A percentile compares a stretch with the other conserved stretches of the same genome.
Evolutionary conservation across 805 yeast genomes (phyloP).

Genomic region (Lipomyces starkeyi): DNA sequence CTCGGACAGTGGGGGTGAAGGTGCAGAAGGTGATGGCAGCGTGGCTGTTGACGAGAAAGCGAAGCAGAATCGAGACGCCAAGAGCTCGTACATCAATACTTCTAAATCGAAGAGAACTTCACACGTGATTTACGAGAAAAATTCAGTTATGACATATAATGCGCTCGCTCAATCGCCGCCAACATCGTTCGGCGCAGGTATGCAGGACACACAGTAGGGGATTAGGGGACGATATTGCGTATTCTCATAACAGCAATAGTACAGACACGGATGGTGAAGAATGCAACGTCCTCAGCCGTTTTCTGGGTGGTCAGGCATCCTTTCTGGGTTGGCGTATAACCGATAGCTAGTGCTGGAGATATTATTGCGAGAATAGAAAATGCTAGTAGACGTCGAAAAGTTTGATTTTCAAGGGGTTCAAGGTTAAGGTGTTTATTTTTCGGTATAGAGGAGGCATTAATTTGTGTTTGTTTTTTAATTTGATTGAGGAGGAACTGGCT

Average conservation of each 20-base stretch:
- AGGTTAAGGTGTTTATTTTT: background rate
- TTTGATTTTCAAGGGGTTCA: background rate
- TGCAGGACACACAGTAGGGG: background rate
- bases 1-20: background rate
- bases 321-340: conserved; percentile 19
- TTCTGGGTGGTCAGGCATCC: conserved; percentile 11
- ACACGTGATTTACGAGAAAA: conserved; percentile 12
- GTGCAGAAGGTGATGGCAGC: background rate
- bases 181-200: background rate
- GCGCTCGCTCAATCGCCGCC: conserved; percentile 11
- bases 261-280: conserved; percentile 12
- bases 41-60: background rate
- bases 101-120: background rate
- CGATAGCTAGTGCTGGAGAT: conserved; percentile 2
- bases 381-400: background rate
- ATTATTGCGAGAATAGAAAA: background rate
- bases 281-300: conserved; percentile 10
- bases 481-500: background rate
- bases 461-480: background rate
- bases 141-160: background rate
- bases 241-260: conserved; percentile 4
- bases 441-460: conserved; percentile 1
- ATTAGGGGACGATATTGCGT: background rate
- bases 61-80: background rate
- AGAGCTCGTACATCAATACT: background rate